A percentile compares a stretch with the other conserved stretches of the same genome.
phyloP scores from a whole-genome alignment of 2,329 filamentous ascomycete species.

The Microdochium nivale region DNA sequence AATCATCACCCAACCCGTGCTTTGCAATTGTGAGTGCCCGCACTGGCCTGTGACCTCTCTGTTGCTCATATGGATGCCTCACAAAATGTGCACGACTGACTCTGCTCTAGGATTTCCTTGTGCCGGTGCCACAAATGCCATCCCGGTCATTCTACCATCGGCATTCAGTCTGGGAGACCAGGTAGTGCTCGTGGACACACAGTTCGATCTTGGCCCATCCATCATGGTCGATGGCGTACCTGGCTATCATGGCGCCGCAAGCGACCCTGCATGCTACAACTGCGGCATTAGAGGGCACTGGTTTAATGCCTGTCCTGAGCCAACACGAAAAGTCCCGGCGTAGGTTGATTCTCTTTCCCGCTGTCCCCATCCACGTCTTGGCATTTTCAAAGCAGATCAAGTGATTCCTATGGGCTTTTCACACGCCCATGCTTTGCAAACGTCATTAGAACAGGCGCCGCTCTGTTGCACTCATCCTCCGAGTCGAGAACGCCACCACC shows the following conservation, averaged over 20 bases:
- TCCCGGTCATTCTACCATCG: neutral
- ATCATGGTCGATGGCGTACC: slow-evolving; percentile 17
- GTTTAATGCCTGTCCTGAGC: slow-evolving; percentile 22
- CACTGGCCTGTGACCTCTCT: too few relatives aligned
- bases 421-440: too few relatives aligned
- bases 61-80: neutral
- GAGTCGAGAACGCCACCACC: too few relatives aligned
- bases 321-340: slow-evolving; percentile 21
- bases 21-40: too few relatives aligned
- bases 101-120: neutral
- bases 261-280: slow-evolving; percentile 21
- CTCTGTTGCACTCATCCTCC: too few relatives aligned
- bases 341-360: slow-evolving; percentile 11
- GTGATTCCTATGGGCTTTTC: too few relatives aligned
- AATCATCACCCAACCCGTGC: too few relatives aligned
- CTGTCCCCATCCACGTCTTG: neutral
- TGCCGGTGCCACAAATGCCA: neutral
- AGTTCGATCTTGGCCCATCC: neutral
- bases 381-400: neutral
- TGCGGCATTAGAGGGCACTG: slow-evolving; percentile 22
- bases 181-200: neutral
- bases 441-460: too few relatives aligned
- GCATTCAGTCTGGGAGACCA: neutral
- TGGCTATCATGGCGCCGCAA: slow-evolving; percentile 15
- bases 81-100: neutral